A percentile compares a stretch with the other conserved stretches of the same genome.
phyloP scores from a whole-genome alignment of 2,329 filamentous ascomycete species.

The Venturia aucupariae region DNA sequence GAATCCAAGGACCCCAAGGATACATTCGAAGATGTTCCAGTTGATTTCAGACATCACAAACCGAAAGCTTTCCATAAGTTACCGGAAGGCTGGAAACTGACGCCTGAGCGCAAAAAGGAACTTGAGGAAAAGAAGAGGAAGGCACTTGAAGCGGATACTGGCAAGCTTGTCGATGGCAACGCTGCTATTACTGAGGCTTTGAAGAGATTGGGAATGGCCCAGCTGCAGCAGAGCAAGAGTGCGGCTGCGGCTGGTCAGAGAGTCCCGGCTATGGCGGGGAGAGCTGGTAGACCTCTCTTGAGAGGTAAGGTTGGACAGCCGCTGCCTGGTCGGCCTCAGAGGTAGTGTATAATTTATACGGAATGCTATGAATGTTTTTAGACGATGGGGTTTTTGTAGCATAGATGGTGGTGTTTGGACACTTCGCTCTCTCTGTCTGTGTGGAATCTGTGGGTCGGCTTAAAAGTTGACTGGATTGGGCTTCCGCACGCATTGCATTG shows the following conservation, averaged over 20 bases:
- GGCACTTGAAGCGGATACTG: slow-evolving; percentile 41
- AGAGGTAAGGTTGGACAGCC: not conserved
- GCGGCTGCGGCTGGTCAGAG: not conserved
- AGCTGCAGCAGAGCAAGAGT: slow-evolving; percentile 4
- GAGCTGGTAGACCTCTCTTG: slow-evolving; percentile 2
- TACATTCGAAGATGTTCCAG: slow-evolving; percentile 77
- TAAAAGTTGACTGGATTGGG: not conserved
- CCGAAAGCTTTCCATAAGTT: slow-evolving; percentile 60
- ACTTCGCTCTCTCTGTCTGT: not conserved
- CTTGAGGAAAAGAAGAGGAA: slow-evolving; percentile 41
- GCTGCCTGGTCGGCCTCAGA: not conserved
- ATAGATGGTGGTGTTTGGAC: slow-evolving; percentile 8
- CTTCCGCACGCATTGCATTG: not conserved
- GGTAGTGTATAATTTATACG: not conserved
- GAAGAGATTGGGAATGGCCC: slow-evolving; percentile 10
- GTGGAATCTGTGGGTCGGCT: not conserved
- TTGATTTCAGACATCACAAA: slow-evolving; percentile 80
- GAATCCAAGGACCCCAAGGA: slow-evolving; percentile 69
- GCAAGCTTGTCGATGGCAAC: slow-evolving; percentile 46
- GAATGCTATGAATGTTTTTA: not conserved
- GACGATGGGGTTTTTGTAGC: not conserved
- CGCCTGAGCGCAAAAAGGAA: slow-evolving; percentile 47
- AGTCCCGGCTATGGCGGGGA: not conserved
- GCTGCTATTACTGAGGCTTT: slow-evolving; percentile 26
- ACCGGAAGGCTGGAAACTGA: slow-evolving; percentile 76